Conservation (phyloP, 257 asterid species). For the Catharanthus roseus region DNA sequence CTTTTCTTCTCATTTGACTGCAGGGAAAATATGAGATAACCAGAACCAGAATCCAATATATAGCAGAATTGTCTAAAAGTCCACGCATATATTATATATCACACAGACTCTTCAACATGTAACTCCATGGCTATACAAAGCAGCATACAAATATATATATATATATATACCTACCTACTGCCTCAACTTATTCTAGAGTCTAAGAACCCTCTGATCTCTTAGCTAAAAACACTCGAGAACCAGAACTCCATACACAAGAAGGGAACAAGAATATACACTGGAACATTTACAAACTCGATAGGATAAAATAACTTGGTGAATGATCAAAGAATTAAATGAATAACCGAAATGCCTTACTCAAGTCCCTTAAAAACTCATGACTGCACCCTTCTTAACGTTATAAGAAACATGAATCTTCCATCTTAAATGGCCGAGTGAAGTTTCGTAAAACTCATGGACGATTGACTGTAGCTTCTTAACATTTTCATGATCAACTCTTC, state of each 20-base stretch:
- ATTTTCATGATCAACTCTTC: not conserved
- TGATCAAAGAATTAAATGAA: conserved; percentile 15
- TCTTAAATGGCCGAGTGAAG: not conserved
- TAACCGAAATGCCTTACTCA: not conserved
- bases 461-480: conserved; percentile 1
- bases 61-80: not conserved
- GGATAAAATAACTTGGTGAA: not conserved
- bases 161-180: too few species aligned
- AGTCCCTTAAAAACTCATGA: too few species aligned
- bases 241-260: not conserved
- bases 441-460: not conserved
- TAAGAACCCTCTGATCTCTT: not conserved
- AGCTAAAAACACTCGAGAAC: not conserved
- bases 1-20: too few species aligned
- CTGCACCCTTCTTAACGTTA: too few species aligned
- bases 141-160: too few species aligned
- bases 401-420: too few species aligned
- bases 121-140: not conserved
- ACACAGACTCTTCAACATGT: not conserved
- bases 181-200: not conserved
- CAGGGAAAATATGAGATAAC: too few species aligned
- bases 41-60: not conserved
- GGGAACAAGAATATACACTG: conserved; percentile 16
- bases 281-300: not conserved
- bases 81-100: not conserved